phyloP scores from a whole-genome alignment of 1,284 basidiomycete genomes.

The Fomitopsis pinicola region DNA sequence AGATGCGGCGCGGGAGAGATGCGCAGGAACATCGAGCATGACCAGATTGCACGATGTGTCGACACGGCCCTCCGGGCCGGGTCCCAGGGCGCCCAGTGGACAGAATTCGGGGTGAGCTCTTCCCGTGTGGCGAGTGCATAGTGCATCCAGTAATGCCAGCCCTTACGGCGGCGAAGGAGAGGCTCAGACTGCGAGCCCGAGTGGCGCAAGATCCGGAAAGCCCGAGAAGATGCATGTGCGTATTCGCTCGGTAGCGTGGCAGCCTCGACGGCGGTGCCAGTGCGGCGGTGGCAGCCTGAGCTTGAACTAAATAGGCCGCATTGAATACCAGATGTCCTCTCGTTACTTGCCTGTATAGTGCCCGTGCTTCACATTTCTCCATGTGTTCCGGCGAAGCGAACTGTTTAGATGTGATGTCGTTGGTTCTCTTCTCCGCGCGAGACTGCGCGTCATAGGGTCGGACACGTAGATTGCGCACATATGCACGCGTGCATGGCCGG shows the following conservation, averaged over 20 bases:
- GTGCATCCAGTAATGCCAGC: background rate
- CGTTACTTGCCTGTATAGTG: background rate
- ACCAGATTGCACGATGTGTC: background rate
- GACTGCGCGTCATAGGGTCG: background rate
- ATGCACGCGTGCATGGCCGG: background rate
- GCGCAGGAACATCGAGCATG: no score
- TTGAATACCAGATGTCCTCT: background rate
- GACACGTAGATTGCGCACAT: background rate
- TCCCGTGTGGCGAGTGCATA: background rate
- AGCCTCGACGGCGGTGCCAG: background rate
- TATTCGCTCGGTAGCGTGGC: background rate
- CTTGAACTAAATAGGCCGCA: background rate
- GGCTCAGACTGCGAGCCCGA: background rate
- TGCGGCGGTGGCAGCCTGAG: background rate
- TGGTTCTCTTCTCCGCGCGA: background rate
- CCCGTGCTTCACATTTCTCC: conserved; percentile 1
- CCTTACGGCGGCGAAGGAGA: no score
- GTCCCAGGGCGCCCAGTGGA: background rate
- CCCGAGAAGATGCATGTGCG: background rate
- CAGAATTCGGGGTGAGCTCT: background rate
- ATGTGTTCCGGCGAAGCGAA: background rate
- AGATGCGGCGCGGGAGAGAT: background rate
- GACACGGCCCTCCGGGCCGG: background rate
- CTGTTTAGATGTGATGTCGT: background rate
- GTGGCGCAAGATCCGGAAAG: background rate